A percentile compares a stretch with the other conserved stretches of the same genome.
phyloP scores from a whole-genome alignment of 768 basidiomycete genomes.

The Astraeus odoratus region DNA sequence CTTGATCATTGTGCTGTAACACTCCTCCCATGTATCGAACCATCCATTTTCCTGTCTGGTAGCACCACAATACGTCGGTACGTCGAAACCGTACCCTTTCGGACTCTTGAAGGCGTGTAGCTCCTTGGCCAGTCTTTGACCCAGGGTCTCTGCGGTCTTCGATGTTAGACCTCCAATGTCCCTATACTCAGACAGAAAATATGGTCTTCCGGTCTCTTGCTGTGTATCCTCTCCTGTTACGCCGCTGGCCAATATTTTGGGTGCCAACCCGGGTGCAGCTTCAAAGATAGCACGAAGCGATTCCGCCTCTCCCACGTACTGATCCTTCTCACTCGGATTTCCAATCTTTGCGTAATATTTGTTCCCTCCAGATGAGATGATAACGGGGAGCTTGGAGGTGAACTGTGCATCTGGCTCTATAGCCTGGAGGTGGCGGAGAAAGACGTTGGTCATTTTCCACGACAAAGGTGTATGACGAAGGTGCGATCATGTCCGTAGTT shows the following conservation, averaged over 20 bases:
- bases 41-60: constrained; percentile 69
- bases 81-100: constrained; percentile 59
- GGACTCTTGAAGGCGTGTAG: constrained; percentile 51
- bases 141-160: constrained; percentile 43
- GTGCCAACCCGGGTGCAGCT: constrained; percentile 66
- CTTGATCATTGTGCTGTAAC: constrained; percentile 55
- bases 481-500: too few species aligned
- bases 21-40: constrained; percentile 65
- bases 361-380: constrained; percentile 51
- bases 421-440: constrained; percentile 39
- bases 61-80: constrained; percentile 72
- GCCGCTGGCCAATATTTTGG: constrained; percentile 48
- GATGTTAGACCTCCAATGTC: constrained; percentile 42
- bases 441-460: constrained; percentile 8
- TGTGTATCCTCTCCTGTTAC: constrained; percentile 21
- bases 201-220: constrained; percentile 38
- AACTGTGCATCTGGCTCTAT: constrained; percentile 50
- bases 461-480: too few species aligned
- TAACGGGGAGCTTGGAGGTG: constrained; percentile 35
- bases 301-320: constrained; percentile 62
- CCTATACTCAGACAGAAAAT: constrained; percentile 73
- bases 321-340: constrained; percentile 44
- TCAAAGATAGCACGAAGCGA: constrained; percentile 55
- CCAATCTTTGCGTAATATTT: constrained; percentile 63
- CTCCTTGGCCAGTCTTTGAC: constrained; percentile 57